Percentiles rank a stretch among this genome's conserved stretches.
Evolutionary conservation across 352 stramenopile species (phyloP).

Genomic region (Pythium insidiosum): DNA sequence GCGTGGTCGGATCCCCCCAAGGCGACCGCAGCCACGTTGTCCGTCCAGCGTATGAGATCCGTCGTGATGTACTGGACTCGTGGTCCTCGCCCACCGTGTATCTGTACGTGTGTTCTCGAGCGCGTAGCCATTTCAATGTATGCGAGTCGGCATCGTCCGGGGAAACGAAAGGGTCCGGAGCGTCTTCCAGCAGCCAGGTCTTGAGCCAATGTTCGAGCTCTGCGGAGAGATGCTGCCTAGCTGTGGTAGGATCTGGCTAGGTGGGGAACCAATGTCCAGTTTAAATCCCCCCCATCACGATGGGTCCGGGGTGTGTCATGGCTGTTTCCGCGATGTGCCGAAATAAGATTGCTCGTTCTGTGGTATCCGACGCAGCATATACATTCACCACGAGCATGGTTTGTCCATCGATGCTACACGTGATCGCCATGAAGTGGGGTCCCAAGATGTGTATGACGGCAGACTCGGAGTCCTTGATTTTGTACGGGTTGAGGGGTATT

Average conservation of each 20-base stretch:
- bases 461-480: background rate
- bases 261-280: background rate
- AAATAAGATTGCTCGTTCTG: background rate
- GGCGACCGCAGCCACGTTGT: background rate
- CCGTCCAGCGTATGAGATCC: background rate
- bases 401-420: background rate
- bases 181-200: background rate
- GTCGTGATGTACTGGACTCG: background rate
- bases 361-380: background rate
- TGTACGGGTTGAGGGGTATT: conserved; percentile 2
- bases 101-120: background rate
- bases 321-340: background rate
- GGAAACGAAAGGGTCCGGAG: background rate
- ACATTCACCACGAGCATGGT: background rate
- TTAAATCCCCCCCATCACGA: too few relatives aligned
- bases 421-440: background rate
- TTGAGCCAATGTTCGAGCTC: background rate
- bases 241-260: background rate
- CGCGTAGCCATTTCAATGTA: background rate
- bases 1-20: conserved; percentile 1
- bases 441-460: background rate
- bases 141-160: background rate
- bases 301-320: background rate
- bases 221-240: background rate
- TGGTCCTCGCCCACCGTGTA: background rate